phyloP scores from a whole-genome alignment of 331 rosid species.

The Cucumis variabilis region DNA sequence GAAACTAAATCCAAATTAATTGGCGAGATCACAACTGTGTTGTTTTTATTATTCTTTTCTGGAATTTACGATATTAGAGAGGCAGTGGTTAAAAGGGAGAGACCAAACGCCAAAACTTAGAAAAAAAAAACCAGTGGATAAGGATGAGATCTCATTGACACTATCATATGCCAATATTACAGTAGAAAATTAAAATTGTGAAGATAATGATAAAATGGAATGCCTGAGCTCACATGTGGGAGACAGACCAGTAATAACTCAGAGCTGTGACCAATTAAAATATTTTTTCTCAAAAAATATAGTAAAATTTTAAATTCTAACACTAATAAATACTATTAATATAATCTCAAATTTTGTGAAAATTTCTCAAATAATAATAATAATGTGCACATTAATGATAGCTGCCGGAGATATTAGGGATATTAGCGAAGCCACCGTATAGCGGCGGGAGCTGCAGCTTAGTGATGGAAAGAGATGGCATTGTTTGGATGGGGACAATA shows the following conservation, averaged over 20 bases:
- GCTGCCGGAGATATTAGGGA: not conserved
- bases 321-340: too few species aligned
- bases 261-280: slow-evolving; percentile 18
- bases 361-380: too few species aligned
- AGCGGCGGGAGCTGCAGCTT: not conserved
- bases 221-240: slow-evolving; percentile 23
- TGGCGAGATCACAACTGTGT: too few species aligned
- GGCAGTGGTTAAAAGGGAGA: not conserved
- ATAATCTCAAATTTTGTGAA: too few species aligned
- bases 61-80: not conserved
- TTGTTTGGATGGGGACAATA: too few species aligned
- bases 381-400: too few species aligned
- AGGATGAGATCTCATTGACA: not conserved
- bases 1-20: too few species aligned
- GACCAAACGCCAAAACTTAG: not conserved
- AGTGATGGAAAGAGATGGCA: not conserved
- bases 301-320: too few species aligned
- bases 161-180: not conserved
- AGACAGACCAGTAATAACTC: slow-evolving; percentile 13
- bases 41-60: too few species aligned
- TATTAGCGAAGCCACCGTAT: not conserved
- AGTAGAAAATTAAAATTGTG: too few species aligned
- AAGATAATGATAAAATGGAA: too few species aligned
- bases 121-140: not conserved
- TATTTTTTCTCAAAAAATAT: too few species aligned